Evolutionary conservation across 164 flowering plant species (phyloP).

Genomic region (Akebia trifoliata): DNA sequence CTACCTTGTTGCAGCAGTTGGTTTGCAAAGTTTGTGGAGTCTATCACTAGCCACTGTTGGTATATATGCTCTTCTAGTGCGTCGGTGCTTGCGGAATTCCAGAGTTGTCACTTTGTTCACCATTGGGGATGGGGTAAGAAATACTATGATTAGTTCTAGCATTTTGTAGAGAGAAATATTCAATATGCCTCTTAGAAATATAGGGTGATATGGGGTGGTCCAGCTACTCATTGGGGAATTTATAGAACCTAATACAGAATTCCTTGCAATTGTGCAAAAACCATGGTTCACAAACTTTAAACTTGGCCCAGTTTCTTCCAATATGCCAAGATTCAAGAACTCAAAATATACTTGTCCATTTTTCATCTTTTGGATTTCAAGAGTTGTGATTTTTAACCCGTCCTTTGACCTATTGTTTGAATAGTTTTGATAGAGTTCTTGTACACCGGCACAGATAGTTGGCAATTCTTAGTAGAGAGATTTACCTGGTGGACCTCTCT

Average conservation of each 20-base stretch:
- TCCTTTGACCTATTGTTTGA: not conserved
- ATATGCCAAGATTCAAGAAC: not conserved
- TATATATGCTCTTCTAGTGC: slow-evolving; percentile 60
- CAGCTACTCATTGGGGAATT: no score
- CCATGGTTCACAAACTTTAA: not conserved
- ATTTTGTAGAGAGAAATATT: not conserved
- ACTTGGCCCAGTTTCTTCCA: not conserved
- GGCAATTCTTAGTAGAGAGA: no score
- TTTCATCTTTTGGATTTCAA: not conserved
- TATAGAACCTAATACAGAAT: no score
- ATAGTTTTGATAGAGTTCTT: no score
- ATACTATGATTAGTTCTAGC: not conserved
- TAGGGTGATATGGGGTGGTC: no score
- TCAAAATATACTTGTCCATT: not conserved
- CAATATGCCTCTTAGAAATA: not conserved
- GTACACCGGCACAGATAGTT: no score
- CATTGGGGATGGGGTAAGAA: slow-evolving; percentile 84
- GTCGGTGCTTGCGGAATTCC: slow-evolving; percentile 53
- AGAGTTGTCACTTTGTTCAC: slow-evolving; percentile 42
- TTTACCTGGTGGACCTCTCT: no score
- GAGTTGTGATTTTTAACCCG: not conserved
- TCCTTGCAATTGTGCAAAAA: not conserved
- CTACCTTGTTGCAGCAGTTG: slow-evolving; percentile 67
- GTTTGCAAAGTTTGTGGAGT: slow-evolving; percentile 78
- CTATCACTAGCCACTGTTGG: slow-evolving; percentile 56